Evolutionary conservation across 352 stramenopile genomes (phyloP).

Genomic region (Globisporangium splendens): DNA sequence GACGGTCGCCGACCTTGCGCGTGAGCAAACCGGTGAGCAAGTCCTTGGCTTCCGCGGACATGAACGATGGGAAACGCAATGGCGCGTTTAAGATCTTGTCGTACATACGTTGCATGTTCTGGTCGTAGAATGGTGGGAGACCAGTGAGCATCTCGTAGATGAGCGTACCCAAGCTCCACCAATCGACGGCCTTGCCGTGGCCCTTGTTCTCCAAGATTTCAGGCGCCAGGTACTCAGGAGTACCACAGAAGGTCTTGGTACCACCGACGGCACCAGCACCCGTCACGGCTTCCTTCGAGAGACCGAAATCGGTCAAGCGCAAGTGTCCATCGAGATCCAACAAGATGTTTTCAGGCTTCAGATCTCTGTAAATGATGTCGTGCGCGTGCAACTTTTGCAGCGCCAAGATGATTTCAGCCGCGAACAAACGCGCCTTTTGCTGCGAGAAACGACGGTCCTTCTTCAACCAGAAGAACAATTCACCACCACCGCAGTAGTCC

Average conservation of each 20-base stretch:
- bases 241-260: slow-evolving; percentile 92
- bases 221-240: slow-evolving; percentile 93
- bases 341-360: slow-evolving; percentile 96
- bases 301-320: slow-evolving; percentile 93
- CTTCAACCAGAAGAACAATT: slow-evolving; percentile 96
- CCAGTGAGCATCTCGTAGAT: slow-evolving; percentile 94
- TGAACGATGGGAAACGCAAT: slow-evolving; percentile 88
- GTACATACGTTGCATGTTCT: slow-evolving; percentile 94
- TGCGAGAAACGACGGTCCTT: slow-evolving; percentile 93
- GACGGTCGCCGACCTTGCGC: slow-evolving; percentile 83
- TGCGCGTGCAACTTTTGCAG: slow-evolving; percentile 91
- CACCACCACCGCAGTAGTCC: slow-evolving; percentile 93
- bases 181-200: slow-evolving; percentile 88
- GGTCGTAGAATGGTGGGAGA: slow-evolving; percentile 91
- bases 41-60: slow-evolving; percentile 87
- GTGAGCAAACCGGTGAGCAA: slow-evolving; percentile 82
- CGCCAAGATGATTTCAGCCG: slow-evolving; percentile 92
- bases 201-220: slow-evolving; percentile 95
- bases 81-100: slow-evolving; percentile 92
- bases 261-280: slow-evolving; percentile 72
- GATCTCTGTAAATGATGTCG: slow-evolving; percentile 96
- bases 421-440: slow-evolving; percentile 89
- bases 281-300: slow-evolving; percentile 92
- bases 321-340: slow-evolving; percentile 94
- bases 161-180: slow-evolving; percentile 91